Conservation (phyloP, 2,329 filamentous ascomycete species). For the Grosmannia penicillata region DNA sequence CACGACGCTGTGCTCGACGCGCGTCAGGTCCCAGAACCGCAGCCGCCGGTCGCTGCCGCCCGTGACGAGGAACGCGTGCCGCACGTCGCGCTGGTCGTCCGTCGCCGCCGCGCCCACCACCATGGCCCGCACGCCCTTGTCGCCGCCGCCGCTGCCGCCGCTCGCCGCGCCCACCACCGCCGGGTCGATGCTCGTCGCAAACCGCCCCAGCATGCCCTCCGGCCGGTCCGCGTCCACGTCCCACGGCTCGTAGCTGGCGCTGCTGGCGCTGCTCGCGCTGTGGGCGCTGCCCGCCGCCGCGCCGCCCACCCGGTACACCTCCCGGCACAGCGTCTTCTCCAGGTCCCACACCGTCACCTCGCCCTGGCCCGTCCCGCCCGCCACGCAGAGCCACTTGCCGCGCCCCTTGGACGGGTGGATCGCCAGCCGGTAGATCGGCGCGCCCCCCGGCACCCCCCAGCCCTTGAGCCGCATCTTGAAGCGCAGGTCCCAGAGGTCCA, state of each 20-base stretch:
- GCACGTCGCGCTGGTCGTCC: constrained; percentile 50
- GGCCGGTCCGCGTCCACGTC: constrained; percentile 81
- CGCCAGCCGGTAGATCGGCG: constrained; percentile 63
- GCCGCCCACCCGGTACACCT: constrained; percentile 65
- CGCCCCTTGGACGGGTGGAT: constrained; percentile 67
- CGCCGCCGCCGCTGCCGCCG: constrained; percentile 26
- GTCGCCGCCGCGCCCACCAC: constrained; percentile 35
- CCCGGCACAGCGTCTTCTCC: constrained; percentile 75
- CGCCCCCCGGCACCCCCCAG: constrained; percentile 74
- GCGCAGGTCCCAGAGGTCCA: constrained; percentile 93
- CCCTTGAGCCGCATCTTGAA: constrained; percentile 78
- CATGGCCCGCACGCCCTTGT: constrained; percentile 62
- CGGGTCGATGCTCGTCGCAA: constrained; percentile 60
- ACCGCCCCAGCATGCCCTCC: constrained; percentile 74
- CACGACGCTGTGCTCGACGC: constrained; percentile 62
- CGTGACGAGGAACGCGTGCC: constrained; percentile 72
- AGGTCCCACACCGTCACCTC: constrained; percentile 95
- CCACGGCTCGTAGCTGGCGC: constrained; percentile 54
- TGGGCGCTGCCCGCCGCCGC: neutral
- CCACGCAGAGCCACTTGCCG: constrained; percentile 74
- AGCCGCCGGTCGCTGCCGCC: constrained; percentile 83
- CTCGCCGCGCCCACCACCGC: constrained; percentile 23
- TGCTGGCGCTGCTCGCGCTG: too few relatives aligned
- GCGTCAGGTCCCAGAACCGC: constrained; percentile 81
- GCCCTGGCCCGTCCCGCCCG: constrained; percentile 72